Evolutionary conservation across 2,329 filamentous ascomycete species (phyloP), one percentile per base, ranked within the genome.

Genomic region (Keithomyces neogunnii): DNA sequence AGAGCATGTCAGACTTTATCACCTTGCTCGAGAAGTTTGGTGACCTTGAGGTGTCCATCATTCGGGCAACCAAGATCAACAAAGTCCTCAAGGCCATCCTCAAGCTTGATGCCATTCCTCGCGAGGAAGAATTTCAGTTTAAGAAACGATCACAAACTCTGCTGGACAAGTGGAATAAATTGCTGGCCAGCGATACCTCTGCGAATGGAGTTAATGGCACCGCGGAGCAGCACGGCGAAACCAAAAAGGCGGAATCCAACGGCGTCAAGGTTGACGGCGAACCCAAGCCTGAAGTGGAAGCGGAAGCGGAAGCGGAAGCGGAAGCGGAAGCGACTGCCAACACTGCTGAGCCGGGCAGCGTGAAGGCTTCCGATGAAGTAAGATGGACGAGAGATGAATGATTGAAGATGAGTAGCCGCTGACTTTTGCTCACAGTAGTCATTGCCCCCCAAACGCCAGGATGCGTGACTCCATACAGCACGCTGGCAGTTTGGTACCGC

Each of bases 71-170:
- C 55, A 99, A 97, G 78, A 96, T 99, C 70, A 92, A 97, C 81
- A 99, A 99, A 74, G 92, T 99, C 9, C 78, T 99, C 52, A 96
- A 95, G 73, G 90, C 86, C 4, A 93, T 99, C 58, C 75, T 96
- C 62, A 96, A 96, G 74, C 76, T 99, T 7, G 80, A 85, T 43
- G 78, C 78, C 3, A 95, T 99, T 59, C 91, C 91, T 4, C 85
- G 85, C 55, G 93, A 99, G 57, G 88, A 91, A 36, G 88, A 95
- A 58, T 95, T 86, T 68, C 74, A 87, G 51, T 96, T 99, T 80
- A 95, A 93, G 73, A 75, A 84, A 57, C 86, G 93, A 48, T 91
- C 89, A 36, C 79, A 87, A 57, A 76, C 79, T 5, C 77, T 99
- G 46, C 75, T 97, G n/a, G 83, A 85, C 57, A 87, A 86, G 68